Evolutionary conservation across 1,284 basidiomycete species (phyloP).

Genomic region (Psilocybe mexicana): DNA sequence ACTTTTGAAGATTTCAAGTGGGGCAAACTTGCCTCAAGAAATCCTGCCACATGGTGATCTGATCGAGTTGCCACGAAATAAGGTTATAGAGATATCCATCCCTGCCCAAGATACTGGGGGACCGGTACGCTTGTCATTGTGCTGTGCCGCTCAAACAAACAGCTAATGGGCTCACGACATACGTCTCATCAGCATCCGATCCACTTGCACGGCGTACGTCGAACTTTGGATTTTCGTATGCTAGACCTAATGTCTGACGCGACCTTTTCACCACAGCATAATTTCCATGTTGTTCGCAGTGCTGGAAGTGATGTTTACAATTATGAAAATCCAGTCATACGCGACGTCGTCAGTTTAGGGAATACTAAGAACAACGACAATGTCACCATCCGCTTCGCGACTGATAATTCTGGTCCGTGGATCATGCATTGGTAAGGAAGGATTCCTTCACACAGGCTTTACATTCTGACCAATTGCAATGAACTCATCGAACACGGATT

Average conservation of each 20-base stretch:
- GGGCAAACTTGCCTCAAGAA: not conserved
- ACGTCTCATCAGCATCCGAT: not conserved
- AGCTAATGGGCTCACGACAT: not conserved
- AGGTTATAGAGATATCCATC: slow-evolving; percentile 5
- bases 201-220: slow-evolving; percentile 4
- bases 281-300: slow-evolving; percentile 1
- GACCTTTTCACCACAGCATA: not conserved
- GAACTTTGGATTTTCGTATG: not conserved
- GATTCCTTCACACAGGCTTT: not conserved
- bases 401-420: slow-evolving; percentile 36
- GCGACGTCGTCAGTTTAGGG: slow-evolving; percentile 22
- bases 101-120: not conserved
- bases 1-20: slow-evolving; percentile 1
- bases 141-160: not conserved
- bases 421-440: slow-evolving; percentile 44
- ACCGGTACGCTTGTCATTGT: not conserved
- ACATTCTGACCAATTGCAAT: not conserved
- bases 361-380: slow-evolving; percentile 36
- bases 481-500: slow-evolving; percentile 1
- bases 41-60: not conserved
- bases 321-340: slow-evolving; percentile 38
- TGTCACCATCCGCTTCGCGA: slow-evolving; percentile 40
- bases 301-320: slow-evolving; percentile 35
- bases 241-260: not conserved
- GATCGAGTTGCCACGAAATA: not conserved